A percentile compares a stretch with the other conserved stretches of the same genome.
These are phyloP conservation scores for Metroxylon sagu DNA, from an alignment of 176 grass and related monocot species.

Conservation along the genomic window DNA sequence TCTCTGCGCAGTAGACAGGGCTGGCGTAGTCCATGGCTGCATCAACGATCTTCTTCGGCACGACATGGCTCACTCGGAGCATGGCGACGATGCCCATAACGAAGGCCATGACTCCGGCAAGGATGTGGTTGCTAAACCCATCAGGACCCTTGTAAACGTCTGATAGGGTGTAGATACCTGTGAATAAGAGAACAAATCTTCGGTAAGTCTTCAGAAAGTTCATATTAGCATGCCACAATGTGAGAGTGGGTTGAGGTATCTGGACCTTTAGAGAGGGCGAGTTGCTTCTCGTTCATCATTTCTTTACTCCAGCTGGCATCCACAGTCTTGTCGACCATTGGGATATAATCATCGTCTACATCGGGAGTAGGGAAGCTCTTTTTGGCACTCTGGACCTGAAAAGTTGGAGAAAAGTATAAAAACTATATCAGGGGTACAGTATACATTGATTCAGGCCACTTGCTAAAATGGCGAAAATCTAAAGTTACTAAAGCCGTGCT, in stretches of 20 bases:
- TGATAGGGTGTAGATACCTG: constrained; percentile 17
- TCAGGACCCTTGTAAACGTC: constrained; percentile 40
- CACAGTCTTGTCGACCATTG: constrained; percentile 75
- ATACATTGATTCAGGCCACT: too few relatives aligned
- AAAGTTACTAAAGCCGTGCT: too few relatives aligned
- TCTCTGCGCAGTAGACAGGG: constrained; percentile 18
- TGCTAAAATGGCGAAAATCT: too few relatives aligned
- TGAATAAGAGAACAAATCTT: neutral
- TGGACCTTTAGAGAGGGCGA: constrained; percentile 73
- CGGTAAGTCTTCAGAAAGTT: too few relatives aligned
- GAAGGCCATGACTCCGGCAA: constrained; percentile 59
- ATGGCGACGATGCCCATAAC: constrained; percentile 71
- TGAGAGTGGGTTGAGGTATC: neutral
- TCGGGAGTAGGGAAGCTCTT: constrained; percentile 24
- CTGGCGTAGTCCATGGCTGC: constrained; percentile 10
- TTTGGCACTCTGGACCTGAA: constrained; percentile 12
- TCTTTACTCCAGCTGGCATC: constrained; percentile 53
- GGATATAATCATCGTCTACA: constrained; percentile 51
- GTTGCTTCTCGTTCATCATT: constrained; percentile 39
- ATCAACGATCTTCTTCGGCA: constrained; percentile 41
- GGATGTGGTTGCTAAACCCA: constrained; percentile 41
- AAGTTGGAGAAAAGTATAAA: neutral
- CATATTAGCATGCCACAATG: neutral
- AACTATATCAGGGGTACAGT: too few relatives aligned
- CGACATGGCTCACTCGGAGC: constrained; percentile 48